Evolutionary conservation across 1,139 yeast genomes (phyloP), one percentile per base, ranked within the genome.

Genomic region (Lodderomyces jiufengensis): DNA sequence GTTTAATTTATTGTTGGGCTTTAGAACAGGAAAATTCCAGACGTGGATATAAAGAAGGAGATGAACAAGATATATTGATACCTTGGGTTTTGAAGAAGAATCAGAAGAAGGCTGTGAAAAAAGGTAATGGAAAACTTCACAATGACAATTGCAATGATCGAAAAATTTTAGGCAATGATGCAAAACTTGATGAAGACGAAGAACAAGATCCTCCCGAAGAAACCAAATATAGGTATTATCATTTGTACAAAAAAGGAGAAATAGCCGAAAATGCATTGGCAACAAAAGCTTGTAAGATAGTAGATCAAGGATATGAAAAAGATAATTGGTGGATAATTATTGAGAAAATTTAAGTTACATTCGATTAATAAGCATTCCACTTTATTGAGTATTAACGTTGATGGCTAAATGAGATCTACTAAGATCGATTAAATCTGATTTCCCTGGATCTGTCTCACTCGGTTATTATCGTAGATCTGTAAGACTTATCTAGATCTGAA

Each of bases 1-100:
- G 87, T 0, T 63, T 94, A 46, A 73, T 92, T 10, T 90, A 90
- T 54, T 95, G 95, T 38, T 92, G 98, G 98, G 98, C 98, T 0
- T 62, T 92, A 36, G 98, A 94, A 48, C 98, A 92, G 57, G 85
- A 81, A 44, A 74, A 69, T 24, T 84, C 95, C 0, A 68, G 95
- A 41, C 68, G 97, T 46, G 97, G 97, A 0, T 90, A 86, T 61
- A 80, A 83, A 47, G 87, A 78, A 44, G 95, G 94, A 3, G 90
- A 84, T 76, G 88, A 85, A 35, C 98, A 87, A 55, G 98, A 92
- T 53, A 83, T 92, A 2, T 63, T 94, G 51, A 95, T 92, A 12
- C 98, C 98, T 1, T 92, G 98, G 98, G 96, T 88, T 1, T 59
- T 80, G 27, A 77, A 77, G 46, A 67, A 64, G 40, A 68, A 64